A percentile compares a stretch with the other conserved stretches of the same genome.
Conservation (phyloP, 768 basidiomycete genomes). For the Lactarius quietus region DNA sequence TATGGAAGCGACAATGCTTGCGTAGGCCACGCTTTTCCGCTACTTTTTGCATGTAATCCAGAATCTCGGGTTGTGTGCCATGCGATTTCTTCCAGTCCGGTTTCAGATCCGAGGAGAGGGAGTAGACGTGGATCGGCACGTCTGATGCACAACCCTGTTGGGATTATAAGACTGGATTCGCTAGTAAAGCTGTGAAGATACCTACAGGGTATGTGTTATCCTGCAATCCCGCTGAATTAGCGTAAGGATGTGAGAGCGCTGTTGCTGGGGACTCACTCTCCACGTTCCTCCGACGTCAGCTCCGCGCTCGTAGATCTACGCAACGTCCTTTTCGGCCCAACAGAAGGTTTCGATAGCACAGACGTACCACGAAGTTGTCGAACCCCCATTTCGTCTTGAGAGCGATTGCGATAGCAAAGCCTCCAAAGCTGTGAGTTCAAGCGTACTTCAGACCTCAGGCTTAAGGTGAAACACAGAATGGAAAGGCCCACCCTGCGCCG, state of each 20-base stretch:
- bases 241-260: background rate
- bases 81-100: slow-evolving; percentile 29
- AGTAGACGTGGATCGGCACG: slow-evolving; percentile 29
- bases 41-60: slow-evolving; percentile 29
- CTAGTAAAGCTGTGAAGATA: background rate
- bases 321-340: background rate
- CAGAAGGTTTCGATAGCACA: background rate
- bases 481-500: slow-evolving; percentile 27
- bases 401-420: slow-evolving; percentile 31
- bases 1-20: slow-evolving; percentile 28
- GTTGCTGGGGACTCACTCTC: slow-evolving; percentile 22
- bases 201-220: slow-evolving; percentile 29
- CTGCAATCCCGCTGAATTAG: slow-evolving; percentile 2
- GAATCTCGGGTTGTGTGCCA: slow-evolving; percentile 32
- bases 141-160: slow-evolving; percentile 30
- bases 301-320: slow-evolving; percentile 34
- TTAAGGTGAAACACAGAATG: background rate
- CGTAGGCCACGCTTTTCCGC: slow-evolving; percentile 26
- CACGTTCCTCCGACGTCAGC: slow-evolving; percentile 31
- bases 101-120: slow-evolving; percentile 30
- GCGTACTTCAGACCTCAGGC: background rate
- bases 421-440: slow-evolving; percentile 27
- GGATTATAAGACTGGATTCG: background rate
- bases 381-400: slow-evolving; percentile 33
- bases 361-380: slow-evolving; percentile 32